Conservation (phyloP, 805 yeast species). For the Kluyveromyces lactis region DNA sequence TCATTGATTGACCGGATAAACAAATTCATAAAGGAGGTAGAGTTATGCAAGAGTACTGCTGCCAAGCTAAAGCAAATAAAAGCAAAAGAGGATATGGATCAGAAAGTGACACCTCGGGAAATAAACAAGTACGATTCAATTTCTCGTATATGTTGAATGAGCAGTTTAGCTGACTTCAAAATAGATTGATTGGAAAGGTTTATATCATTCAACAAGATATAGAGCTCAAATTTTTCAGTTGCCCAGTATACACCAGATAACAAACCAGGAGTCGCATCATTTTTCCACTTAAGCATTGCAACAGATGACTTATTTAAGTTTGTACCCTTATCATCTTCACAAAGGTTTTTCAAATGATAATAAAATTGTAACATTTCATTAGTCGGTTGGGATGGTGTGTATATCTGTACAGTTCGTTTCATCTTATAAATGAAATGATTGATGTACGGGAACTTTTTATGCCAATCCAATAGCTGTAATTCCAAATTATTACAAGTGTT, state of each 20-base stretch:
- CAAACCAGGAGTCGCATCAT: constrained; percentile 15
- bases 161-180: not conserved
- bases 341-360: constrained; percentile 11
- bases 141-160: constrained; percentile 4
- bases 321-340: constrained; percentile 20
- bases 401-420: constrained; percentile 45
- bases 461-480: constrained; percentile 1
- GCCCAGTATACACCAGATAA: constrained; percentile 44
- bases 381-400: constrained; percentile 1
- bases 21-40: constrained; percentile 1
- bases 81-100: constrained; percentile 2
- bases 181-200: constrained; percentile 2
- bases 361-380: constrained; percentile 4
- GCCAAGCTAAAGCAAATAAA: not conserved
- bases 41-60: not conserved
- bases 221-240: constrained; percentile 54
- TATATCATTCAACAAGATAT: constrained; percentile 38
- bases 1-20: not conserved
- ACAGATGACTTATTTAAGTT: constrained; percentile 33
- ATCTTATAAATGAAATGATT: constrained; percentile 79
- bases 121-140: constrained; percentile 59
- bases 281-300: constrained; percentile 38
- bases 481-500: not conserved
- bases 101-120: constrained; percentile 64
- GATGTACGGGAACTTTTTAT: constrained; percentile 24